A percentile compares a stretch with the other conserved stretches of the same genome.
phyloP scores from a whole-genome alignment of 2,329 filamentous ascomycete genomes.

The Aureobasidium leucospermi region DNA sequence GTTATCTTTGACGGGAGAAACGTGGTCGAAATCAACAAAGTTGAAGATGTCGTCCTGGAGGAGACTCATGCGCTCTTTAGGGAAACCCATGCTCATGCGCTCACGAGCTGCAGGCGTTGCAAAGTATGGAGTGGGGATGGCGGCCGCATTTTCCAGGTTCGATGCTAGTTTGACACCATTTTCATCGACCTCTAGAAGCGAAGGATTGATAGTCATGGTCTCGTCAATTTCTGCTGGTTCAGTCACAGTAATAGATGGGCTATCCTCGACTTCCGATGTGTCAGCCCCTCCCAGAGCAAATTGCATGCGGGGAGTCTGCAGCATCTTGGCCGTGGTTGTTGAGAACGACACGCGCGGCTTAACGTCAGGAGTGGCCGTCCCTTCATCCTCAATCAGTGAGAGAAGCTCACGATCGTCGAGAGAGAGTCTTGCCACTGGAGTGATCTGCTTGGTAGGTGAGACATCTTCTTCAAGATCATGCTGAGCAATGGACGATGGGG shows the following conservation, averaged over 20 bases:
- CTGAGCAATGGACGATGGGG: neutral
- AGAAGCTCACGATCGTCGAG: conserved; percentile 3
- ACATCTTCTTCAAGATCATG: neutral
- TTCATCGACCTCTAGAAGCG: conserved; percentile 8
- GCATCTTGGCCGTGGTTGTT: conserved; percentile 5
- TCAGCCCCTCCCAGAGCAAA: conserved; percentile 10
- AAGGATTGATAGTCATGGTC: conserved; percentile 7
- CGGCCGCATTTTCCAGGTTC: neutral
- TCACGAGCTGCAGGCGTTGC: conserved; percentile 1
- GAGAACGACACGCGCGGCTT: conserved; percentile 4
- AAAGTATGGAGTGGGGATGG: conserved; percentile 9
- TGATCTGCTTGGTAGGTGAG: neutral
- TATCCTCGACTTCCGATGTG: neutral
- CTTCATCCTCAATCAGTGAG: neutral
- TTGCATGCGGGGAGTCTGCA: conserved; percentile 17
- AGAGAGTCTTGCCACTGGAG: neutral
- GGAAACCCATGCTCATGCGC: conserved; percentile 1
- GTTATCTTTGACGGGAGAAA: neutral
- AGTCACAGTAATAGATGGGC: neutral
- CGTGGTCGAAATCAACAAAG: conserved; percentile 5
- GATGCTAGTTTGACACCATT: neutral
- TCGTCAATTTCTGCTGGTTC: neutral
- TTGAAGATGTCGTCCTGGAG: conserved; percentile 10
- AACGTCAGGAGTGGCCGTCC: neutral
- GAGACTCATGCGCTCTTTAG: conserved; percentile 9